Base-by-base conservation (phyloP, 208 protist species). In the Trypanosoma brucei region DNA sequence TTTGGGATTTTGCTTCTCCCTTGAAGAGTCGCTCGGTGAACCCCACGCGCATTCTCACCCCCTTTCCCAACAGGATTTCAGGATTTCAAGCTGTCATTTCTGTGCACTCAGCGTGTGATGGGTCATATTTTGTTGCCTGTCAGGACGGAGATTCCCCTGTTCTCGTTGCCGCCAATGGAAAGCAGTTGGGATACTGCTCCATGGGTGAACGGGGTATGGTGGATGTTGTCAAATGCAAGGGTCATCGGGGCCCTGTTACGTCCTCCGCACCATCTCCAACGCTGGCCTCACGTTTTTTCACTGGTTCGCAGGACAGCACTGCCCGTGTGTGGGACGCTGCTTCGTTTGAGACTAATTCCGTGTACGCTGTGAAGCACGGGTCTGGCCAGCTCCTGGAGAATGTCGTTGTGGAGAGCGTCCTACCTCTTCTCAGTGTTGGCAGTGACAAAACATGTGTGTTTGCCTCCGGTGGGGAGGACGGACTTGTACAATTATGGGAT, bases 31-130 rank as follows among this genome's bases (percentile, higher is more conserved):
- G 62, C 52, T 70, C 71, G 4, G 38, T 88, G 5, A 61, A 68
- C 46, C 81, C 83, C 11, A 93, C 86, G 45, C 83, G 86, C 4
- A 62, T 83, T 54, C 76, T 93, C 42, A 90, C 81, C 4, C 86
- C 86, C 8, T 93, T 93, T 77, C 81, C 87, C 2, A 89, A 90
- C 45, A 80, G 86, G 48, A 88, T 93, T 37, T 69, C 83, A 0
- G 86, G 86, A 0, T 72, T 88, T 73, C 86, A 93, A 68, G 62
- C 83, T 2, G 80, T 93, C 58, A 70, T 90, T 48, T 78, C 83
- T 4, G 55, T 86, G 30, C 53, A 83, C 13, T 70, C 42, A 22
- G 53, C 81, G 34, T 59, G 44, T 31, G 83, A 86, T 57, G 81
- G 74, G 11, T 60, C 70, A 9, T 86, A 87, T 70, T 74, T 85